Conservation (phyloP, 164 flowering plant species). For the Aristolochia contorta region DNA sequence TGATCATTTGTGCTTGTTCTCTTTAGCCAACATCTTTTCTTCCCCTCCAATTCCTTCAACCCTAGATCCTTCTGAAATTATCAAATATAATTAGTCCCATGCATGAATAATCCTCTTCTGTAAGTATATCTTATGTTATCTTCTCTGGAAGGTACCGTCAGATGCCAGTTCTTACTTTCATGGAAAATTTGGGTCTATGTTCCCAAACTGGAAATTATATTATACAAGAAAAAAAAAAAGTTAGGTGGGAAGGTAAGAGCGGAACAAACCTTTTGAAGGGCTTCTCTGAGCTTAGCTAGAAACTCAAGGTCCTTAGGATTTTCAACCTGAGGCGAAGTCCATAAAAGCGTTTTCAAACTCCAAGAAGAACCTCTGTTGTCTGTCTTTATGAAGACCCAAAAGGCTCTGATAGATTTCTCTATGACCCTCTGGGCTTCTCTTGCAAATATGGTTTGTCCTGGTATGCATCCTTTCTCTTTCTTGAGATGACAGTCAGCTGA, state of each 20-base stretch:
- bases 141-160: background rate
- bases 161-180: background rate
- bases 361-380: slow-evolving; percentile 31
- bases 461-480: background rate
- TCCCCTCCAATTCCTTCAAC: slow-evolving; percentile 30
- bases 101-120: no score
- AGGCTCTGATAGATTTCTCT: background rate
- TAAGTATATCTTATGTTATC: background rate
- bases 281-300: slow-evolving; percentile 23
- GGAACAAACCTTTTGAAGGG: background rate
- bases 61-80: slow-evolving; percentile 26
- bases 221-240: no score
- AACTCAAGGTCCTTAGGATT: slow-evolving; percentile 45
- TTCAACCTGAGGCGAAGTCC: slow-evolving; percentile 31
- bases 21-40: slow-evolving; percentile 34
- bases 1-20: slow-evolving; percentile 12
- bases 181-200: no score
- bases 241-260: no score
- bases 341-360: slow-evolving; percentile 17
- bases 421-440: background rate
- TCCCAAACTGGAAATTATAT: no score
- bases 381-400: slow-evolving; percentile 24
- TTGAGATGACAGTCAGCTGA: background rate
- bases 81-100: background rate
- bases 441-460: slow-evolving; percentile 1